Percentiles rank a stretch among this genome's conserved stretches.
phyloP scores from a whole-genome alignment of 1,284 basidiomycete species.

The Ceratobasidium sp. region DNA sequence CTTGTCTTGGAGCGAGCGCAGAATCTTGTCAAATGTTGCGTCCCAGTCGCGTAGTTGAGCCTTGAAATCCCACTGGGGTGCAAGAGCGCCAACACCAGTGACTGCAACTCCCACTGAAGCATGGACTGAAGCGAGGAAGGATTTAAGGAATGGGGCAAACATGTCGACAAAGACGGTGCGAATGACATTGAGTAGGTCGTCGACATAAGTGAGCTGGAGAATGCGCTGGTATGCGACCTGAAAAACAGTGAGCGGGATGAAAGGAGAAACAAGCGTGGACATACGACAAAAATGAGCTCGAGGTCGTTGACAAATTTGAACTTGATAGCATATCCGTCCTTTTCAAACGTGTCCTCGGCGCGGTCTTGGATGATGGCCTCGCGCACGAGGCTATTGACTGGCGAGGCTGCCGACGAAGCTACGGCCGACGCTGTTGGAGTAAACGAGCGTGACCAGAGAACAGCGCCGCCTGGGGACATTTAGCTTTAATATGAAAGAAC shows the following conservation, averaged over 20 bases:
- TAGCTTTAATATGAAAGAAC: neutral
- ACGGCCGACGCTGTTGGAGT: slow-evolving; percentile 83
- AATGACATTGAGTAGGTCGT: slow-evolving; percentile 82
- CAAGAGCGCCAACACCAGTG: slow-evolving; percentile 26
- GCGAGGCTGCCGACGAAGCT: slow-evolving; percentile 78
- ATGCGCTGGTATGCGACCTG: slow-evolving; percentile 98
- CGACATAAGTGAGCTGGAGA: slow-evolving; percentile 93
- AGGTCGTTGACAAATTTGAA: slow-evolving; percentile 95
- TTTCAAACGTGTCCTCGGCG: slow-evolving; percentile 82
- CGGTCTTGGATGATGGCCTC: slow-evolving; percentile 90
- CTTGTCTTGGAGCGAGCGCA: slow-evolving; percentile 79
- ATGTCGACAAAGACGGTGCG: slow-evolving; percentile 87
- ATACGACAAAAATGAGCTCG: slow-evolving; percentile 92
- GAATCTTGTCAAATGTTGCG: slow-evolving; percentile 77
- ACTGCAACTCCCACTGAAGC: slow-evolving; percentile 58
- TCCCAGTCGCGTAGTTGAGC: slow-evolving; percentile 86
- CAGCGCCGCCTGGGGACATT: slow-evolving; percentile 75
- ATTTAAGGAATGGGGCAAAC: slow-evolving; percentile 82
- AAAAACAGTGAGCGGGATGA: slow-evolving; percentile 7
- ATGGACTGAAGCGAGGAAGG: slow-evolving; percentile 84
- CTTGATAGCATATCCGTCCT: slow-evolving; percentile 89
- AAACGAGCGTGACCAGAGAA: slow-evolving; percentile 93
- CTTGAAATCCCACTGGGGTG: slow-evolving; percentile 69
- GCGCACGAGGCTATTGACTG: slow-evolving; percentile 88
- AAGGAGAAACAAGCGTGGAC: slow-evolving; percentile 53